Evolutionary conservation across 2,329 filamentous ascomycete genomes (phyloP), one percentile per base, ranked within the genome.

Genomic region (Xylaria polymorpha): DNA sequence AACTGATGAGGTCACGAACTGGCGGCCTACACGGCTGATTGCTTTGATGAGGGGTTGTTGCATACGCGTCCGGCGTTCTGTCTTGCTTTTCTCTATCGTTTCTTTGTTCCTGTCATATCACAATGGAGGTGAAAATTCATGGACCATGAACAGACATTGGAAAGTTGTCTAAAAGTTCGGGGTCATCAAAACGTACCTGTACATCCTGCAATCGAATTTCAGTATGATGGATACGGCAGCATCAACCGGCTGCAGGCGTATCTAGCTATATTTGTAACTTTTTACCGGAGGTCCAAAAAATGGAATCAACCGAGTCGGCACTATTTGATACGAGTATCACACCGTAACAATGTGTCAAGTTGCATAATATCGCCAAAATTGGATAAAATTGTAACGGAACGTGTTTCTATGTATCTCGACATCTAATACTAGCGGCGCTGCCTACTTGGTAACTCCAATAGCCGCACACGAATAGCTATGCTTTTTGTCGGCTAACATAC

Each of bases 1-100:
- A 88, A 74, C 74, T 90, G 77, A 92, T 92, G 89, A 85, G 85
- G 72, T 81, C 90, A 81, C 84, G 91, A 75, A 91, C 88, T 0
- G 78, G 80, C 64, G 85, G 85, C 69, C 80, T 85, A 55, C 85
- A 87, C 76, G 74, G 80, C 22, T 79, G 71, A 62, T 48, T 53
- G 14, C 4, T 67, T 59, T 57, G 20, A 55, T 57, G n/a, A 15
- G 43, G 22, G 29, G n/a, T 56, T 58, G 35, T 61, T 71, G 59
- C 61, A 70, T 69, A 35, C 41, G 61, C 51, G 59, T 69, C 35
- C 51, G 69, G 69, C 67, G 69, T 71, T 71, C 46, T 64, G 61
- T 69, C 12, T 64, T 63, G 46, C 44, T 56, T 48, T 61, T 9
- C 55, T 43, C 65, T 15, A 39, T 61, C 37, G 4, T 29, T 50